phyloP scores from a whole-genome alignment of 2,329 filamentous ascomycete genomes.

The Talaromyces sp. region DNA sequence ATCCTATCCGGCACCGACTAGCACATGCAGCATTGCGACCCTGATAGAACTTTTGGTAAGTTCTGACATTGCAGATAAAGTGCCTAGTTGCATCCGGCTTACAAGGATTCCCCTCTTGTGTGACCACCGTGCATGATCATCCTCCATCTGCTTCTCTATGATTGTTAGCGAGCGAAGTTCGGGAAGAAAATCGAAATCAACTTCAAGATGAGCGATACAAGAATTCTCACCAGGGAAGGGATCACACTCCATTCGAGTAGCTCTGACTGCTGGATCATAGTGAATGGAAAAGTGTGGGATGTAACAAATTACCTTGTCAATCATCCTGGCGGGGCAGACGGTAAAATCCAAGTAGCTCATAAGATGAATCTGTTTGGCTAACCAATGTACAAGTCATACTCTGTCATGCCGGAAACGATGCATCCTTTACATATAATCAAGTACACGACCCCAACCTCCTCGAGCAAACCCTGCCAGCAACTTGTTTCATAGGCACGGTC shows the following conservation, averaged over 20 bases:
- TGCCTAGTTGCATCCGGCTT: not conserved
- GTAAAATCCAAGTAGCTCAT: not conserved
- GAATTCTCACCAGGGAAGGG: not conserved
- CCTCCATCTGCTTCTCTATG: not conserved
- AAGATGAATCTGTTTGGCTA: not conserved
- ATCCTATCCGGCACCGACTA: not conserved
- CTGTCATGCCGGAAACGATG: constrained; percentile 32
- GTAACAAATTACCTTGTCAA: constrained; percentile 38
- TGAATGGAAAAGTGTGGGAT: constrained; percentile 52
- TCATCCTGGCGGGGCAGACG: constrained; percentile 26
- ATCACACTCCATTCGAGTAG: not conserved
- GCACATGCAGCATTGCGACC: not conserved
- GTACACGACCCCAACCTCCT: constrained; percentile 31
- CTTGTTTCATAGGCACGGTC: constrained; percentile 24
- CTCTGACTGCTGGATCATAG: constrained; percentile 49
- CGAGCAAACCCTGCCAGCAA: constrained; percentile 25
- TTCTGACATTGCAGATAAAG: not conserved
- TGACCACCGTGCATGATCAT: not conserved
- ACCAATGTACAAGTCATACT: constrained; percentile 27
- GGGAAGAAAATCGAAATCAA: not conserved
- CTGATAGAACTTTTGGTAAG: not conserved
- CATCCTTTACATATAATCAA: constrained; percentile 33
- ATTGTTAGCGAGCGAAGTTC: not conserved
- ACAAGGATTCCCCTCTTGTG: not conserved
- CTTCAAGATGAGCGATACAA: not conserved